Conservation (phyloP, 352 stramenopile species). For the Phytophthora cajani region DNA sequence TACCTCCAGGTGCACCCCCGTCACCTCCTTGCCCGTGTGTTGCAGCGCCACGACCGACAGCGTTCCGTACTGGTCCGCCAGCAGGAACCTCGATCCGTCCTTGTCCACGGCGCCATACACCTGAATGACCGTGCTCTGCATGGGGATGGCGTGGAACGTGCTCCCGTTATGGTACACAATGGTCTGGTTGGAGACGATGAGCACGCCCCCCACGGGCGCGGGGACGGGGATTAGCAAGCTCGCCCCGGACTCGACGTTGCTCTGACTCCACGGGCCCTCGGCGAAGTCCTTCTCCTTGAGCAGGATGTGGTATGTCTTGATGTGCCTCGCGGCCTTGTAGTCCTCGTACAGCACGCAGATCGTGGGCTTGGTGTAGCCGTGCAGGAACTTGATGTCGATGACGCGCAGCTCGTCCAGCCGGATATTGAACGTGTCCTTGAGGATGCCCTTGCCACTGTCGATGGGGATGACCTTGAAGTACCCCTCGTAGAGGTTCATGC, state of each 20-base stretch:
- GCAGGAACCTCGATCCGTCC: conserved; percentile 88
- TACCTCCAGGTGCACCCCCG: conserved; percentile 91
- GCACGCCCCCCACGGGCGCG: conserved; percentile 79
- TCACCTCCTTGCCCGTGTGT: conserved; percentile 74
- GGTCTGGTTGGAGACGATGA: conserved; percentile 93
- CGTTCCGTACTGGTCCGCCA: conserved; percentile 91
- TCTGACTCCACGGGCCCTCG: conserved; percentile 89
- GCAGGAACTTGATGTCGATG: conserved; percentile 94
- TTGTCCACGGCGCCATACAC: conserved; percentile 90
- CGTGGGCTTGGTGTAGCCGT: conserved; percentile 87
- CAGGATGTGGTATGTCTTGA: conserved; percentile 93
- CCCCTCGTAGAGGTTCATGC: conserved; percentile 92
- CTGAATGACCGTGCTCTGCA: conserved; percentile 91
- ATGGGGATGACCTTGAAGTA: conserved; percentile 93
- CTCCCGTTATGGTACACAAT: conserved; percentile 92
- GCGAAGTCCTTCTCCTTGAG: conserved; percentile 91
- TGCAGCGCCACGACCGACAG: conserved; percentile 91
- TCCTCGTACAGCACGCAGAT: conserved; percentile 94
- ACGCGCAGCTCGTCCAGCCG: conserved; percentile 93
- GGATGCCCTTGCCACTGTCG: conserved; percentile 74
- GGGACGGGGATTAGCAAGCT: conserved; percentile 91
- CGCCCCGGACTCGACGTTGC: conserved; percentile 88
- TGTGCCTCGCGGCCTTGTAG: conserved; percentile 87
- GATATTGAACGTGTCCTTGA: conserved; percentile 93
- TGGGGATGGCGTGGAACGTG: conserved; percentile 92